phyloP scores from a whole-genome alignment of 441 rosid species.

The Eutrema salsugineum region DNA sequence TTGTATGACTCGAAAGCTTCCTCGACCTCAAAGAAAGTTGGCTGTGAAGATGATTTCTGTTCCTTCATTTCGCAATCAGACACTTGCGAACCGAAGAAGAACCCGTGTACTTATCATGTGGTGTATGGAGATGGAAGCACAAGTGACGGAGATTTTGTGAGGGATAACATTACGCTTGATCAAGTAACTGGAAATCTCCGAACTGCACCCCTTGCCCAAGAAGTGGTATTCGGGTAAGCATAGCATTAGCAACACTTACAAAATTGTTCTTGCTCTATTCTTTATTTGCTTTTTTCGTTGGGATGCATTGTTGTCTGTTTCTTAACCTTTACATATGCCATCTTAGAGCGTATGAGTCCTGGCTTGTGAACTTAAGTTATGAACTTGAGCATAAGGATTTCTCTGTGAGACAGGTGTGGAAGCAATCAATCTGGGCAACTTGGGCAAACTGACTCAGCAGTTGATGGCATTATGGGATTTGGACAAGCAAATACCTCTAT shows the following conservation, averaged over 20 bases:
- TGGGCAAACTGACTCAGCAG: slow-evolving; percentile 60
- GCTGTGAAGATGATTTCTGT: slow-evolving; percentile 68
- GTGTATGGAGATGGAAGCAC: slow-evolving; percentile 94
- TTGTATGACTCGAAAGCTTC: slow-evolving; percentile 62
- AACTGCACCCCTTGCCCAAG: slow-evolving; percentile 47
- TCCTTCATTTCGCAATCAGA: slow-evolving; percentile 41
- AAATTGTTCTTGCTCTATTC: background rate
- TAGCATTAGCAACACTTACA: background rate
- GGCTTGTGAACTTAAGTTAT: background rate
- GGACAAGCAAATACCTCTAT: slow-evolving; percentile 88
- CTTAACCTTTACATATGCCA: background rate
- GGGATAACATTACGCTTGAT: slow-evolving; percentile 49
- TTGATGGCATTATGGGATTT: slow-evolving; percentile 89
- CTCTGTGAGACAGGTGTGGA: slow-evolving; percentile 53
- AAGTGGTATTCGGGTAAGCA: slow-evolving; percentile 70
- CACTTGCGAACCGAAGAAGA: slow-evolving; percentile 47
- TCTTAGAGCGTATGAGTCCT: background rate
- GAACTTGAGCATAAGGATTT: background rate
- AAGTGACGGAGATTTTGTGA: slow-evolving; percentile 72
- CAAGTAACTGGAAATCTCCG: slow-evolving; percentile 52
- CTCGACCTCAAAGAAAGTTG: slow-evolving; percentile 41
- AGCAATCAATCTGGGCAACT: slow-evolving; percentile 73
- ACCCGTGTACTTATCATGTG: slow-evolving; percentile 60
- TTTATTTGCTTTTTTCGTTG: background rate
- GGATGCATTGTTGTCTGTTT: background rate